phyloP scores from a whole-genome alignment of 306 rosid species.

The Castanea sativa region DNA sequence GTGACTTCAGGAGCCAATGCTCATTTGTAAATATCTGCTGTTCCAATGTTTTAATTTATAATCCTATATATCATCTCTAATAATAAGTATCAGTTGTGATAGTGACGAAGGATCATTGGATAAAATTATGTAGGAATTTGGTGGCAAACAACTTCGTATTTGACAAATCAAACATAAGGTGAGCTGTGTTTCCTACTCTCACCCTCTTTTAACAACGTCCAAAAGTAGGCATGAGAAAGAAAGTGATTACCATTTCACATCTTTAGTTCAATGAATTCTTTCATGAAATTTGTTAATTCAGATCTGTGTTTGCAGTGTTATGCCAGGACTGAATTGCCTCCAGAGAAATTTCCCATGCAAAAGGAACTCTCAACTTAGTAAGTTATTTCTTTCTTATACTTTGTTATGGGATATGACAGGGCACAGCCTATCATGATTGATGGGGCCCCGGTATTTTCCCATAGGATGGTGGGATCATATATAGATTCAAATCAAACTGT shows the following conservation, averaged over 20 bases:
- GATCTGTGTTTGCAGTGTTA: slow-evolving; percentile 39
- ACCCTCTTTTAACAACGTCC: too few relatives aligned
- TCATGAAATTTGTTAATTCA: too few relatives aligned
- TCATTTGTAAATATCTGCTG: not conserved
- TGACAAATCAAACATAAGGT: slow-evolving; percentile 8
- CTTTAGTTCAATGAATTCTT: too few relatives aligned
- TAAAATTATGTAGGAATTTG: slow-evolving; percentile 22
- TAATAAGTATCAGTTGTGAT: too few relatives aligned
- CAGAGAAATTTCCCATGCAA: slow-evolving; percentile 66
- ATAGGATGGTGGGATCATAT: too few relatives aligned
- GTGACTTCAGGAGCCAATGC: too few relatives aligned
- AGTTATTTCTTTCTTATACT: slow-evolving; percentile 15
- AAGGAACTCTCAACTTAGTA: slow-evolving; percentile 49
- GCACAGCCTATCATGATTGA: too few relatives aligned
- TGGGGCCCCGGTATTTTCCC: too few relatives aligned
- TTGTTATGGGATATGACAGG: not conserved
- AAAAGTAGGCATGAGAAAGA: too few relatives aligned
- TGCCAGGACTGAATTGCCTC: slow-evolving; percentile 68
- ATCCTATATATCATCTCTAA: not conserved
- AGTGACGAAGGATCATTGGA: not conserved
- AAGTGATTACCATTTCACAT: too few relatives aligned
- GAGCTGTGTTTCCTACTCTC: not conserved
- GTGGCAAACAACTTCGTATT: slow-evolving; percentile 29
- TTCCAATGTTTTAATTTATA: not conserved
- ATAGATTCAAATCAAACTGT: too few relatives aligned